Evolutionary conservation across 495 filamentous ascomycete genomes (phyloP).

Genomic region (Elasticomyces elasticus): DNA sequence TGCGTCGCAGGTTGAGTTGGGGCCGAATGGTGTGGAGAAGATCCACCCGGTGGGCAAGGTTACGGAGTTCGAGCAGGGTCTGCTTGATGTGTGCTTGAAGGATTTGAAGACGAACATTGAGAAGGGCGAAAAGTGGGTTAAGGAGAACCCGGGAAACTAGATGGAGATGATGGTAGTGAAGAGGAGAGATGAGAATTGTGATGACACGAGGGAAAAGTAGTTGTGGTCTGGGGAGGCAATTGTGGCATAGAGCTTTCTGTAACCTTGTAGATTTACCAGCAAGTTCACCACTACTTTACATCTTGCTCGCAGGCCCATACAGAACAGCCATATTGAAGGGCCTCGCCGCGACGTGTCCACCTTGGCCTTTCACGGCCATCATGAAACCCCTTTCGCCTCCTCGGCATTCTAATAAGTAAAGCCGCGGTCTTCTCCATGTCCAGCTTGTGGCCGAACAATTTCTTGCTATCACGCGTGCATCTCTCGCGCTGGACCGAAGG

Average conservation of each 20-base stretch:
- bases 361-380: too few species aligned
- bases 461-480: background rate
- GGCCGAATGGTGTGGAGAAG: conserved; percentile 91
- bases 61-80: conserved; percentile 74
- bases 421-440: too few species aligned
- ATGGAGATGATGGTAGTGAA: background rate
- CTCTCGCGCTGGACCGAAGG: background rate
- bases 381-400: too few species aligned
- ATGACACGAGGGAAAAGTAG: background rate
- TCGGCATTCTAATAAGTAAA: too few species aligned
- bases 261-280: conserved; percentile 8
- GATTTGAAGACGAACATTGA: conserved; percentile 87
- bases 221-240: background rate
- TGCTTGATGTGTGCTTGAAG: conserved; percentile 68
- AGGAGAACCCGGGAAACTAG: conserved; percentile 45
- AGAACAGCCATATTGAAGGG: too few species aligned
- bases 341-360: too few species aligned
- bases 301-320: too few species aligned
- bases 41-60: conserved; percentile 75
- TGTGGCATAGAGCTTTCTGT: conserved; percentile 2
- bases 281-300: background rate
- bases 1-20: conserved; percentile 84
- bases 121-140: conserved; percentile 64
- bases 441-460: background rate
- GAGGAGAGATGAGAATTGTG: background rate